These are phyloP conservation scores for Quercus tomentella DNA, from an alignment of 331 rosid species.

Conservation along the genomic window DNA sequence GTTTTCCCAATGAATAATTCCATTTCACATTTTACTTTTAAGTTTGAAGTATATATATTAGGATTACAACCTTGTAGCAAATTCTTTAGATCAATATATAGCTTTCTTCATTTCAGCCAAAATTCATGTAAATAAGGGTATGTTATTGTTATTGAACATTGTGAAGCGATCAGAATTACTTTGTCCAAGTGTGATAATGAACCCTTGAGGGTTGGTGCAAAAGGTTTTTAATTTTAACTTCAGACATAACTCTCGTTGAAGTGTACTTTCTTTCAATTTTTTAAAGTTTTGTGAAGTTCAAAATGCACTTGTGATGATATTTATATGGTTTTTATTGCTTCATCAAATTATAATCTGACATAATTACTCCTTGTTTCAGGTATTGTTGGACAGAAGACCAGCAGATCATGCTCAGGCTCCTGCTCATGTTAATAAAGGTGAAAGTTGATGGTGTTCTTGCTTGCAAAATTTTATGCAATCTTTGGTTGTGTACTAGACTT, in stretches of 20 bases:
- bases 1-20: neutral
- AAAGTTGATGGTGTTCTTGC: slow-evolving; percentile 31
- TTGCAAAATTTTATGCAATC: neutral
- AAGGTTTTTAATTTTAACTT: neutral
- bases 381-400: slow-evolving; percentile 54
- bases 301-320: neutral
- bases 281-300: neutral
- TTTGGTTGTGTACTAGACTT: neutral
- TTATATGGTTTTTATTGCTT: neutral
- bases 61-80: neutral
- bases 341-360: neutral
- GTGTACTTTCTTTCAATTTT: neutral
- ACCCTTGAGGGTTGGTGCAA: neutral
- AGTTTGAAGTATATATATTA: neutral
- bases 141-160: neutral
- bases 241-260: neutral
- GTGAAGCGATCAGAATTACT: neutral
- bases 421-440: slow-evolving; percentile 35
- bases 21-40: neutral
- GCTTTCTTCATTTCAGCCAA: neutral
- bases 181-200: neutral
- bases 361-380: slow-evolving; percentile 28
- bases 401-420: slow-evolving; percentile 41
- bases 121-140: neutral
- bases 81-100: neutral